A percentile compares a stretch with the other conserved stretches of the same genome.
Evolutionary conservation across 192 early-diverging fungal genomes (phyloP).

Genomic region (Podila clonocystis): DNA sequence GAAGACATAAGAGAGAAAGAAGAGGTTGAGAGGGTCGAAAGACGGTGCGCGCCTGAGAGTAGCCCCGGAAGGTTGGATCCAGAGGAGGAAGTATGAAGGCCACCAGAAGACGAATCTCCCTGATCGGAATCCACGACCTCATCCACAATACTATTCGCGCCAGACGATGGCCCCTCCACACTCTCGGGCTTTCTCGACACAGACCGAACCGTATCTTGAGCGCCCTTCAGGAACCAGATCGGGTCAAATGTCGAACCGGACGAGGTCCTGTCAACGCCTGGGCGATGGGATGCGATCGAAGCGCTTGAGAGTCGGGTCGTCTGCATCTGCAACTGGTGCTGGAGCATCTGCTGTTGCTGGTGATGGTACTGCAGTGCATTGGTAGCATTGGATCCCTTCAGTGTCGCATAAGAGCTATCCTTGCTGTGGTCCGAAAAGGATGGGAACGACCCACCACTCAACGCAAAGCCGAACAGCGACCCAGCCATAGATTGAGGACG

Average conservation of each 20-base stretch:
- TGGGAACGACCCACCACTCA: constrained; percentile 31
- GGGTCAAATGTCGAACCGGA: constrained; percentile 39
- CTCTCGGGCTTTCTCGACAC: background rate
- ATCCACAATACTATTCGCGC: background rate
- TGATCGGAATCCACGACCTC: background rate
- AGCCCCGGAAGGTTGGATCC: background rate
- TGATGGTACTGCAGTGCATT: constrained; percentile 39
- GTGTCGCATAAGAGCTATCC: constrained; percentile 38
- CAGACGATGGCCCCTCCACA: background rate
- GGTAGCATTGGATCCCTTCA: constrained; percentile 29
- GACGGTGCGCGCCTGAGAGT: background rate
- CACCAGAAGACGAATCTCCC: background rate
- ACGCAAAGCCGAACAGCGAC: constrained; percentile 30
- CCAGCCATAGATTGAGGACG: constrained; percentile 49
- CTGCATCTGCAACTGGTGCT: constrained; percentile 27
- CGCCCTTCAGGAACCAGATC: constrained; percentile 35
- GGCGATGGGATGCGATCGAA: background rate
- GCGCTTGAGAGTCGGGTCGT: constrained; percentile 16
- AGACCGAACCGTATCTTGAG: background rate
- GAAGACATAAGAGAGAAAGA: constrained; percentile 7
- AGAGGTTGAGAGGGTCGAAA: background rate
- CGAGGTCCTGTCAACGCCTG: constrained; percentile 13
- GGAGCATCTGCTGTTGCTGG: constrained; percentile 34
- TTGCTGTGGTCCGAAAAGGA: constrained; percentile 33
- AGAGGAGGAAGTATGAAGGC: background rate